Base-by-base conservation (phyloP, 805 yeast genomes). In the Alloascoidea hylecoeti region DNA sequence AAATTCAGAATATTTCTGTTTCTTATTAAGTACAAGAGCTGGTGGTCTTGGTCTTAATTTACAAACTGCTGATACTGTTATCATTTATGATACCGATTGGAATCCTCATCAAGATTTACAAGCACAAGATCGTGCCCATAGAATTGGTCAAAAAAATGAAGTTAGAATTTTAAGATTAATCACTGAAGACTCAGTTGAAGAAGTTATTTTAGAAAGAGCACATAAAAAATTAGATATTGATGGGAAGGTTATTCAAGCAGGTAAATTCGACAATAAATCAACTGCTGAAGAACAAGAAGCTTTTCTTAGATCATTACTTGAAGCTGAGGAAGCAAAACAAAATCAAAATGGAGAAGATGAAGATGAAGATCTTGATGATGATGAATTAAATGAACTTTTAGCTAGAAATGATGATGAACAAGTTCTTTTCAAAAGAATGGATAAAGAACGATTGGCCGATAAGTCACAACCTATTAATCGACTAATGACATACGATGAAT, bases 61-160 rank as follows among this genome's bases (percentile, higher is more conserved):
- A 52, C 97, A 92, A 58, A 83, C 96, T 13, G 98, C 98, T 3
- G 98, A 89, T 58, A 89, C 97, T 0, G 98, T 89, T 35, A 84
- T 89, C 47, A 92, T 89, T 45, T 89, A 89, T 56, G 98, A 89
- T 56, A 85, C 97, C 1, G 98, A 89, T 63, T 89, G 98, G 98
- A 89, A 89, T 58, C 98, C 98, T 3, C 97, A 92, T 63, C 97
- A 92, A 57, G 98, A 89, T 73, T 70, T 89, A 57, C 98, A 89
- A 63, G 97, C 97, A 1, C 97, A 92, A 62, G 98, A 89, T 60
- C 78, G 98, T 61, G 97, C 97, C 0, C 98, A 89, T 60, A 75
- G 98, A 64, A 89, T 89, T 58, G 98, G 98, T 32, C 98, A 89
- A 55, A 92, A 94, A 58, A 86, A 88, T 56, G 97, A 92, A 56